A percentile compares a stretch with the other conserved stretches of the same genome.
Conservation (phyloP, 768 basidiomycete genomes). For the Leccinum ochraceum region DNA sequence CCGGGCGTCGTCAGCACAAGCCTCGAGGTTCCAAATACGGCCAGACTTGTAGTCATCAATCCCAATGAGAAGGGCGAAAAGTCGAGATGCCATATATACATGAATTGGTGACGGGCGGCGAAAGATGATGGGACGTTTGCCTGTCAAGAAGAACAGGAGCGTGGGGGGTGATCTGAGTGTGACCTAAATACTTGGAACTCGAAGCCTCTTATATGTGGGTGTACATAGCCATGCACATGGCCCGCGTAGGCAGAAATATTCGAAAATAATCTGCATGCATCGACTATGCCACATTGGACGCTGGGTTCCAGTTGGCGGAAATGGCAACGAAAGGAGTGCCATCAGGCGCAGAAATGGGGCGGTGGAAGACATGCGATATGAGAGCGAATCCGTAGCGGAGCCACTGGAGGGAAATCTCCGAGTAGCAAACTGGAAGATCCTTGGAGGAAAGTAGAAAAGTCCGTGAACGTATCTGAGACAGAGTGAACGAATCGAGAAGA, state of each 20-base stretch:
- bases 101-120: slow-evolving; percentile 9
- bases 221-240: slow-evolving; percentile 12
- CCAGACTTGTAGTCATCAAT: slow-evolving; percentile 70
- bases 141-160: slow-evolving; percentile 5
- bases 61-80: slow-evolving; percentile 69
- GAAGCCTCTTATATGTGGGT: slow-evolving; percentile 19
- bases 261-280: not conserved
- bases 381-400: not conserved
- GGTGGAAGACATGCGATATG: not conserved
- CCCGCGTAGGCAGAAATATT: not conserved
- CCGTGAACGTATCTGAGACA: slow-evolving; percentile 3
- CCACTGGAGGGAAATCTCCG: not conserved
- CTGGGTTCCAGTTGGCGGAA: slow-evolving; percentile 18
- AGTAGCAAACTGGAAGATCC: slow-evolving; percentile 3
- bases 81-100: slow-evolving; percentile 42
- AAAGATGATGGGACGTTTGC: slow-evolving; percentile 10
- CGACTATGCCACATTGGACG: slow-evolving; percentile 7
- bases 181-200: not conserved
- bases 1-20: slow-evolving; percentile 65
- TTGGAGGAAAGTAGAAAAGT: slow-evolving; percentile 1
- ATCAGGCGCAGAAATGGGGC: not conserved
- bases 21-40: slow-evolving; percentile 63
- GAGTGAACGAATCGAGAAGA: not conserved
- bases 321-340: slow-evolving; percentile 5
- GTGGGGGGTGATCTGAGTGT: slow-evolving; percentile 15